phyloP scores from a whole-genome alignment of 1,284 basidiomycete species.

The Amylostereum areolatum region DNA sequence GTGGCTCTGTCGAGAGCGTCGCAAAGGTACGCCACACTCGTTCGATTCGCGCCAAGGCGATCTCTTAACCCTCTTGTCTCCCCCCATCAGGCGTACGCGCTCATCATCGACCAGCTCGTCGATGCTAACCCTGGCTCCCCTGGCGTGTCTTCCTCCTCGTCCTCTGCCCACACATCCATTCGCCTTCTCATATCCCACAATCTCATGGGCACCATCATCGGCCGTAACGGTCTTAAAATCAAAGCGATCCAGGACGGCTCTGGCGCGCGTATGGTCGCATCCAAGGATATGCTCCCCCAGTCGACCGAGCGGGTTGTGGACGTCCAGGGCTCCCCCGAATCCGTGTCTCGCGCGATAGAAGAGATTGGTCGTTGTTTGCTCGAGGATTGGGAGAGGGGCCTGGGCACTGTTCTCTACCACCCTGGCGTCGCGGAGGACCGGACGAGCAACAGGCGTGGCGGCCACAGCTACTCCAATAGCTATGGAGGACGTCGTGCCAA shows the following conservation, averaged over 20 bases:
- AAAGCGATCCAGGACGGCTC: slow-evolving; percentile 99
- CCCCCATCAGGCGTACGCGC: slow-evolving; percentile 75
- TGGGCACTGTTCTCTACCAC: slow-evolving; percentile 93
- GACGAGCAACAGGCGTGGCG: slow-evolving; percentile 41
- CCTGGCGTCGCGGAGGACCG: slow-evolving; percentile 82
- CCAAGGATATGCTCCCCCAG: slow-evolving; percentile 98
- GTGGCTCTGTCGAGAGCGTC: slow-evolving; percentile 86
- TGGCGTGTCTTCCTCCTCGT: slow-evolving; percentile 52
- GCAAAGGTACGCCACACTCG: slow-evolving; percentile 61
- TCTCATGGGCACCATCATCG: slow-evolving; percentile 99
- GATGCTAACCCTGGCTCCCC: slow-evolving; percentile 67
- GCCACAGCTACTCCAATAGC: slow-evolving; percentile 39
- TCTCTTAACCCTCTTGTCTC: slow-evolving; percentile 10
- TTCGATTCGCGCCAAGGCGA: slow-evolving; percentile 1
- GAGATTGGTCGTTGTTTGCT: slow-evolving; percentile 95
- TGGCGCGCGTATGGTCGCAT: slow-evolving; percentile 95
- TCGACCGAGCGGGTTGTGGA: slow-evolving; percentile 98
- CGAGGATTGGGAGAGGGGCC: slow-evolving; percentile 94
- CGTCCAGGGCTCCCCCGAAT: slow-evolving; percentile 88
- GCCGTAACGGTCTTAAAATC: slow-evolving; percentile 95
- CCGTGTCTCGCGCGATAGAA: slow-evolving; percentile 86
- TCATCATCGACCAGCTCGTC: slow-evolving; percentile 92
- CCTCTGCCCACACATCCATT: slow-evolving; percentile 80
- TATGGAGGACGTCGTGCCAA: slow-evolving; percentile 53
- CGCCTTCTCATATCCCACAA: slow-evolving; percentile 97